These are phyloP conservation scores for Cladorrhinum sp. DNA, from an alignment of 2,329 filamentous ascomycete species.

Conservation along the genomic window DNA sequence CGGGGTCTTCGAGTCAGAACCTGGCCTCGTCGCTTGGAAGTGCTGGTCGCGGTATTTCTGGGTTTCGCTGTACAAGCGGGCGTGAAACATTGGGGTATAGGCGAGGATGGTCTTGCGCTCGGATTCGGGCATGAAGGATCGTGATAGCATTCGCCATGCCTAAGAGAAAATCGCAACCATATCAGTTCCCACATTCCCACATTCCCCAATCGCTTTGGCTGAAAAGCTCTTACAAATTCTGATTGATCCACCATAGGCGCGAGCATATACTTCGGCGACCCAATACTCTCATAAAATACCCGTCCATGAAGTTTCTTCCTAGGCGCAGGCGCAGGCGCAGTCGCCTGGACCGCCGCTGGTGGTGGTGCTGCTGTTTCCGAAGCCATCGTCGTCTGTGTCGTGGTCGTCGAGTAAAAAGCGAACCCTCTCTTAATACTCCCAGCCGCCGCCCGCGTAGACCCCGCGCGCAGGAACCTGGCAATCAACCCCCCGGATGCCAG, in stretches of 20 bases:
- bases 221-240: conserved; percentile 71
- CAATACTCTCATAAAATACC: conserved; percentile 92
- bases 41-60: conserved; percentile 72
- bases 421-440: conserved; percentile 32
- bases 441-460: conserved; percentile 11
- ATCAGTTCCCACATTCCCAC: not conserved
- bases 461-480: not conserved
- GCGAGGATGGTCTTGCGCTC: conserved; percentile 67
- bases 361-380: conserved; percentile 12
- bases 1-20: conserved; percentile 32
- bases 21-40: conserved; percentile 65
- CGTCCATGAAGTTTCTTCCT: conserved; percentile 62
- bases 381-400: conserved; percentile 18
- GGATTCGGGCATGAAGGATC: conserved; percentile 76
- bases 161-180: conserved; percentile 36
- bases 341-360: conserved; percentile 6
- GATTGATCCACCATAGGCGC: conserved; percentile 99
- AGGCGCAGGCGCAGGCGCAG: conserved; percentile 11
- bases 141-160: conserved; percentile 96
- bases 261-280: conserved; percentile 83
- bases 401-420: conserved; percentile 12
- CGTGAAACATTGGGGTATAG: conserved; percentile 96
- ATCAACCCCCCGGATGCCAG: not conserved
- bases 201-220: not conserved
- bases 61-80: conserved; percentile 77